A percentile compares a stretch with the other conserved stretches of the same genome.
Conservation (phyloP, 2,329 filamentous ascomycete species). For the Aspergillus aculeatus region DNA sequence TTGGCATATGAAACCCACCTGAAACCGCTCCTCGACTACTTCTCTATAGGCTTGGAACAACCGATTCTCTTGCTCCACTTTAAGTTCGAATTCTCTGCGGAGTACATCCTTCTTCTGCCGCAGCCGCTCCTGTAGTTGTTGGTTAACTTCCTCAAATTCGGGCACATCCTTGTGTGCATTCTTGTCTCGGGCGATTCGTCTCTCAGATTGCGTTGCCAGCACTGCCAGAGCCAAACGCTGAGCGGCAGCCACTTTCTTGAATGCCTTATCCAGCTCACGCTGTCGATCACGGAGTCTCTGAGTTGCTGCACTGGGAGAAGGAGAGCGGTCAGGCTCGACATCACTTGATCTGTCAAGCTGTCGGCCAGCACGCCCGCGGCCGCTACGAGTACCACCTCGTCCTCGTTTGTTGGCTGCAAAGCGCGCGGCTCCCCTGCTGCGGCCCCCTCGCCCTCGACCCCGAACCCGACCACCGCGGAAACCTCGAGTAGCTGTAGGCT, state of each 20-base stretch:
- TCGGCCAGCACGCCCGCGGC: constrained; percentile 24
- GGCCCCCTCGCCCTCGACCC: constrained; percentile 35
- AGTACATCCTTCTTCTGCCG: constrained; percentile 30
- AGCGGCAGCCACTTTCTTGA: constrained; percentile 41
- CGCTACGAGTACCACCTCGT: constrained; percentile 31
- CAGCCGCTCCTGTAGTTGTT: constrained; percentile 30
- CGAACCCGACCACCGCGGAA: constrained; percentile 32
- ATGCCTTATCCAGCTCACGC: constrained; percentile 43
- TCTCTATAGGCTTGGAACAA: constrained; percentile 33
- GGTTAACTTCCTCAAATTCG: constrained; percentile 39
- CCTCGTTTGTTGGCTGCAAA: constrained; percentile 22
- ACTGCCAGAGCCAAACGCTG: constrained; percentile 43
- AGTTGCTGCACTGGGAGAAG: constrained; percentile 37
- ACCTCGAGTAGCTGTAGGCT: constrained; percentile 23
- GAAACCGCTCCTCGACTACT: constrained; percentile 33
- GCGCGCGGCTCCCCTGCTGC: constrained; percentile 30
- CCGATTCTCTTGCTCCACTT: constrained; percentile 30
- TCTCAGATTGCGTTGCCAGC: constrained; percentile 40
- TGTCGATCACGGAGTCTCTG: constrained; percentile 43
- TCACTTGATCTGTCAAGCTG: constrained; percentile 31
- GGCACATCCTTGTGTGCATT: constrained; percentile 41
- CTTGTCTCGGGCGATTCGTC: constrained; percentile 41
- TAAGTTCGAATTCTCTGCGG: constrained; percentile 34
- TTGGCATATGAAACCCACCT: constrained; percentile 22
- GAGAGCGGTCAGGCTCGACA: constrained; percentile 32